Evolutionary conservation across 2,329 filamentous ascomycete species (phyloP).

Genomic region (Colletotrichum tamarilloi): DNA sequence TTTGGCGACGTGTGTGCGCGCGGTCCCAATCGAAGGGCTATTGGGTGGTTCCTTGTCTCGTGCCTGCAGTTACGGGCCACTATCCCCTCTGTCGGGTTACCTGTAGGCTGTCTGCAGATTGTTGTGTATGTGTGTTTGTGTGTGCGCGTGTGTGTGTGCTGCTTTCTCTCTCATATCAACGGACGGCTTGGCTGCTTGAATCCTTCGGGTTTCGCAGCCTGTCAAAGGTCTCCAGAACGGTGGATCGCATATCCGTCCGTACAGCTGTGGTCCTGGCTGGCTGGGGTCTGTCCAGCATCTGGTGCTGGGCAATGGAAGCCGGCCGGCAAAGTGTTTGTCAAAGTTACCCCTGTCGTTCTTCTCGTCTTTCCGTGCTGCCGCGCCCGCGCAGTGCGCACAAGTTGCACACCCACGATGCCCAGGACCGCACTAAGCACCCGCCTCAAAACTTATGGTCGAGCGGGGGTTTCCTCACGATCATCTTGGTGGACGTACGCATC

Average conservation of each 20-base stretch:
- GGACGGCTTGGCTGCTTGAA: neutral
- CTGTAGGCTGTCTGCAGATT: neutral
- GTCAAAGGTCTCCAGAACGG: neutral
- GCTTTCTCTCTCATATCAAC: neutral
- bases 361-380: neutral
- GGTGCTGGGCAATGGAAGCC: neutral
- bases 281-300: neutral
- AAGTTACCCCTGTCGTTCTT: neutral
- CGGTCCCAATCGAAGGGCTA: conserved; percentile 16
- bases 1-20: conserved; percentile 5
- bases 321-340: neutral
- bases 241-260: conserved; percentile 14
- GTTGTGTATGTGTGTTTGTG: neutral
- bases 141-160: neutral
- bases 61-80: conserved; percentile 31
- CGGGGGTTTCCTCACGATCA: neutral
- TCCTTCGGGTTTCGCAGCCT: neutral
- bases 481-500: neutral
- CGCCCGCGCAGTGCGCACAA: neutral
- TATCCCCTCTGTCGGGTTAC: conserved; percentile 32
- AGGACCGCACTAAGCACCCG: neutral
- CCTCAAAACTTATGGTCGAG: conserved; percentile 1
- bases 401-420: neutral
- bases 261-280: neutral
- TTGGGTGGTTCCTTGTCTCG: conserved; percentile 13